phyloP scores from a whole-genome alignment of 805 yeast genomes.

The Candida silvatica region DNA sequence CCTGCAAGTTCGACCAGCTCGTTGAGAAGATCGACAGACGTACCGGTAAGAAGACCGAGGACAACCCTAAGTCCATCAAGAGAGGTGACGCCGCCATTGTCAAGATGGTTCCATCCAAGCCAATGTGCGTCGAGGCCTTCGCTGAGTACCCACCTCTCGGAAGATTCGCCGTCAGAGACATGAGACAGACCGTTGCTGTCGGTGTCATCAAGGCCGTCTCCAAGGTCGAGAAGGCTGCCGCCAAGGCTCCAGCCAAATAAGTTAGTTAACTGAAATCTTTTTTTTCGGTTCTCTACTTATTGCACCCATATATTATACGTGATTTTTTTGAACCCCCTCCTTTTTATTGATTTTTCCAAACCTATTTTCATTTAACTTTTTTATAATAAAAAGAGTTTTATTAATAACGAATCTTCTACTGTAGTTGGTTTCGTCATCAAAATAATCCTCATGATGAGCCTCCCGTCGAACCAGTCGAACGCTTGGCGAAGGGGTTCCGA shows the following conservation, averaged over 20 bases:
- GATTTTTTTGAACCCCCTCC: too few relatives aligned
- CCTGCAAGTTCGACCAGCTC: conserved; percentile 80
- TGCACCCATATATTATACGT: too few relatives aligned
- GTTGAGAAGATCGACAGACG: conserved; percentile 84
- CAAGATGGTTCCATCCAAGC: conserved; percentile 79
- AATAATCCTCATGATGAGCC: too few relatives aligned
- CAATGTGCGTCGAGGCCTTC: conserved; percentile 93
- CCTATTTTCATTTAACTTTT: too few relatives aligned
- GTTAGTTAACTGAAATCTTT: too few relatives aligned
- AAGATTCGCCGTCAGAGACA: conserved; percentile 98
- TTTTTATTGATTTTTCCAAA: too few relatives aligned
- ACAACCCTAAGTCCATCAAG: conserved; percentile 86
- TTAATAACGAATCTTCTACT: too few relatives aligned
- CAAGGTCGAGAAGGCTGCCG: conserved; percentile 86
- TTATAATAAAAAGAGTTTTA: too few relatives aligned
- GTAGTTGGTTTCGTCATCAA: too few relatives aligned
- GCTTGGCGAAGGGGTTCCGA: too few relatives aligned
- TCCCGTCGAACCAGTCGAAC: too few relatives aligned
- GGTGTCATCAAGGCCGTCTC: conserved; percentile 97
- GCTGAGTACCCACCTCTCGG: conserved; percentile 94
- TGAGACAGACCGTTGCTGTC: conserved; percentile 99
- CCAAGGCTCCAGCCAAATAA: conserved; percentile 29
- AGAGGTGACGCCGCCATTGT: conserved; percentile 97
- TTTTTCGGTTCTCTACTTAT: too few relatives aligned
- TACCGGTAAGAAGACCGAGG: conserved; percentile 87